Evolutionary conservation across 2,329 filamentous ascomycete species (phyloP).

Genomic region (Hymenoscyphus linearis): DNA sequence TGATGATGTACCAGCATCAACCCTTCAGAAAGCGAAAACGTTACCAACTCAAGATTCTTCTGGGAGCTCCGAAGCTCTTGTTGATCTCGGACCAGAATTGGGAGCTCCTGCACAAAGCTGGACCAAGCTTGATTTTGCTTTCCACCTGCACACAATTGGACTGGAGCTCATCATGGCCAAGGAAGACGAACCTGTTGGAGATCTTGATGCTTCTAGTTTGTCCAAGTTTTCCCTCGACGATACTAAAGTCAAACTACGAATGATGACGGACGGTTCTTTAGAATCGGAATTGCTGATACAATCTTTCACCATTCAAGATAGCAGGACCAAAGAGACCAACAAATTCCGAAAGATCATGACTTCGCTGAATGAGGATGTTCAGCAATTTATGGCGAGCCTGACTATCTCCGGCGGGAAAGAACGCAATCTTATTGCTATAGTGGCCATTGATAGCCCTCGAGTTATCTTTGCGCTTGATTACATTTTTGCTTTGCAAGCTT

Average conservation of each 20-base stretch:
- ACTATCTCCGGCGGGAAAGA: constrained; percentile 85
- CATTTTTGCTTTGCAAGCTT: constrained; percentile 81
- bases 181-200: constrained; percentile 70
- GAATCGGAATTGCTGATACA: constrained; percentile 92
- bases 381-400: constrained; percentile 97
- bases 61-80: constrained; percentile 37
- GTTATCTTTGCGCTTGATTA: constrained; percentile 97
- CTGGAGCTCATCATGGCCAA: constrained; percentile 79
- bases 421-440: constrained; percentile 77
- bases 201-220: constrained; percentile 73
- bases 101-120: constrained; percentile 65
- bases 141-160: constrained; percentile 81
- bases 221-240: constrained; percentile 93
- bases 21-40: constrained; percentile 23
- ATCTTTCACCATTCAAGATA: constrained; percentile 92
- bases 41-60: constrained; percentile 11
- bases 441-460: constrained; percentile 89
- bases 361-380: constrained; percentile 86
- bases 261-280: constrained; percentile 85
- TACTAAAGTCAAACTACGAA: constrained; percentile 83
- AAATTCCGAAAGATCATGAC: constrained; percentile 99
- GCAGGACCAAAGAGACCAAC: constrained; percentile 80
- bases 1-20: constrained; percentile 60
- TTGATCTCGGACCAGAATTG: constrained; percentile 65
- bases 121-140: constrained; percentile 90